Evolutionary conservation across 805 yeast genomes (phyloP).

Genomic region (Candida ortonii): DNA sequence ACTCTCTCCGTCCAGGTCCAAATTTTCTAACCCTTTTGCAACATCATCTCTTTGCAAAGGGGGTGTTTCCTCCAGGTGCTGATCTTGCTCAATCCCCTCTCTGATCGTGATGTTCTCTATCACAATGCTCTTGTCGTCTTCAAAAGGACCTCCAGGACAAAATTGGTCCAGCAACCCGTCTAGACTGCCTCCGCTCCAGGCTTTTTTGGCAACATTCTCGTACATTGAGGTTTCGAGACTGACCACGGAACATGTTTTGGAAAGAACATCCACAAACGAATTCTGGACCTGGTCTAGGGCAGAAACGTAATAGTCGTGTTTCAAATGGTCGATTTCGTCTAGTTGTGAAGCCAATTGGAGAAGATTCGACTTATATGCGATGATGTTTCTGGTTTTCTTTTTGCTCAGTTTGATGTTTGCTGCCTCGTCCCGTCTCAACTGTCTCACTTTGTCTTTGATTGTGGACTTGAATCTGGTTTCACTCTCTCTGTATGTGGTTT

Average conservation of each 20-base stretch:
- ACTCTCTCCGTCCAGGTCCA: slow-evolving; percentile 1
- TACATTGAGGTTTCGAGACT: slow-evolving; percentile 78
- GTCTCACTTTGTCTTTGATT: slow-evolving; percentile 49
- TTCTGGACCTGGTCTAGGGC: slow-evolving; percentile 60
- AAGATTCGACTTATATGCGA: slow-evolving; percentile 65
- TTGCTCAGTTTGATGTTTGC: slow-evolving; percentile 58
- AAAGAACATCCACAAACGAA: slow-evolving; percentile 53
- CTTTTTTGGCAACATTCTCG: slow-evolving; percentile 79
- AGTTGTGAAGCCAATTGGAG: slow-evolving; percentile 67
- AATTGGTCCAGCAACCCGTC: slow-evolving; percentile 42
- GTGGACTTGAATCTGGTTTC: slow-evolving; percentile 53
- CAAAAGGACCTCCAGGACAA: slow-evolving; percentile 12
- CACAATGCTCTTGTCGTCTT: slow-evolving; percentile 3
- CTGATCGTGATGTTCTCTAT: slow-evolving; percentile 2
- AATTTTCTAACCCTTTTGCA: no score
- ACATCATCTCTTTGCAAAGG: no score
- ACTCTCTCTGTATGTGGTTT: slow-evolving; percentile 40
- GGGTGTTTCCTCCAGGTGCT: slow-evolving; percentile 1
- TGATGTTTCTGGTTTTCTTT: slow-evolving; percentile 59
- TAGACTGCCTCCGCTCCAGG: slow-evolving; percentile 85
- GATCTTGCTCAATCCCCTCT: slow-evolving; percentile 1
- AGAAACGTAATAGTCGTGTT: slow-evolving; percentile 70
- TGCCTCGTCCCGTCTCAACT: slow-evolving; percentile 57
- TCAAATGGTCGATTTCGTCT: slow-evolving; percentile 73
- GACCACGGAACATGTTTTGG: slow-evolving; percentile 59